Evolutionary conservation across 225 moss, liverwort and hornwort species (phyloP).

Genomic region (Lunularia cruciata): DNA sequence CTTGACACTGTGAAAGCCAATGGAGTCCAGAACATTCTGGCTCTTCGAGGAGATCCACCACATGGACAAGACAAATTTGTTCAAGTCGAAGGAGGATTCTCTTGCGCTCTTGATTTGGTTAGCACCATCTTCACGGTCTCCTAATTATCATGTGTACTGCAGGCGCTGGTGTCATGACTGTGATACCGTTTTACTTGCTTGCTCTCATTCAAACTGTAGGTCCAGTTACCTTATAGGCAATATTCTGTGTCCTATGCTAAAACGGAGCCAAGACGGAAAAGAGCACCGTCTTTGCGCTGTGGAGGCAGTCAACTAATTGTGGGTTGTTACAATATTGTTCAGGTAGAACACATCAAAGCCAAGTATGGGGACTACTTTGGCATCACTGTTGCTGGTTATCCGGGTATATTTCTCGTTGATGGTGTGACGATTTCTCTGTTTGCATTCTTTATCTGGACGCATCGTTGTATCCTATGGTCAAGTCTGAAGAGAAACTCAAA

Average conservation of each 20-base stretch:
- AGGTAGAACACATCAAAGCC: conserved; percentile 81
- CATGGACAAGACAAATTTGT: conserved; percentile 94
- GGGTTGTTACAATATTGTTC: conserved; percentile 4
- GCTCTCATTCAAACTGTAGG: no score
- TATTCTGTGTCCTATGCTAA: no score
- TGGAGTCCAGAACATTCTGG: conserved; percentile 95
- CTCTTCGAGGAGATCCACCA: conserved; percentile 95
- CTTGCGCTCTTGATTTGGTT: conserved; percentile 90
- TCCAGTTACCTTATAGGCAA: no score
- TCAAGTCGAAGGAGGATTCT: conserved; percentile 74
- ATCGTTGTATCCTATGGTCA: not conserved
- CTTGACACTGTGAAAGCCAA: conserved; percentile 67
- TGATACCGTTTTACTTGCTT: not conserved
- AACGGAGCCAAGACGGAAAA: not conserved
- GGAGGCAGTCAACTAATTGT: no score
- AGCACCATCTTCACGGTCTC: conserved; percentile 10
- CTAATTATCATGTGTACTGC: no score
- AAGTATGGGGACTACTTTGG: conserved; percentile 92
- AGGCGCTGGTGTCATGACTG: no score
- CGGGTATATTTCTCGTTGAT: conserved; percentile 44
- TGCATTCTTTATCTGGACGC: not conserved
- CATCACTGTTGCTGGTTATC: conserved; percentile 97
- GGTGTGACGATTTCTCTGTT: no score
- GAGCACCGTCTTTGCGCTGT: no score
- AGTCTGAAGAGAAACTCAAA: not conserved